These are phyloP conservation scores for Aspergillus neotritici DNA, from an alignment of 2,329 filamentous ascomycete genomes.

Conservation along the genomic window DNA sequence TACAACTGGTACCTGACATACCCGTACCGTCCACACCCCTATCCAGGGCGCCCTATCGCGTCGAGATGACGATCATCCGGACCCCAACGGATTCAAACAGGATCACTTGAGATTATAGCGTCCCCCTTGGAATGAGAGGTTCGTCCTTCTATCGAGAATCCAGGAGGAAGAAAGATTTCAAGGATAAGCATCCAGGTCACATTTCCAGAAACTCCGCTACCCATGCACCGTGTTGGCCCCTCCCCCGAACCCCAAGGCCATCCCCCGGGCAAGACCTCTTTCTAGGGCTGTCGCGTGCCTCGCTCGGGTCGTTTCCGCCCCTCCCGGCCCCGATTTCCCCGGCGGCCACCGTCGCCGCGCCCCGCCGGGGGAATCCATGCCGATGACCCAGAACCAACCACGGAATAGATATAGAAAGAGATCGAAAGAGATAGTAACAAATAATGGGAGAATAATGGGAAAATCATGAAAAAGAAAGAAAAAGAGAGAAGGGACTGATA, in stretches of 20 bases:
- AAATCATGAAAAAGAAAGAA: slow-evolving; percentile 6
- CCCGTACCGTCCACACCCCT: no score
- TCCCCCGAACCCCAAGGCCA: not conserved
- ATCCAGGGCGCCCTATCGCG: no score
- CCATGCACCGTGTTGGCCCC: slow-evolving; percentile 9
- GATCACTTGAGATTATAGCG: no score
- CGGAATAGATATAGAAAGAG: not conserved
- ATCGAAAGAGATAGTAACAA: slow-evolving; percentile 1
- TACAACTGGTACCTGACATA: no score
- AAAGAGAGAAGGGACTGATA: slow-evolving; percentile 6
- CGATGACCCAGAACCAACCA: no score
- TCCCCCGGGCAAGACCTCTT: no score
- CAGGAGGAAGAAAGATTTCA: slow-evolving; percentile 15
- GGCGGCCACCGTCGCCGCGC: not conserved
- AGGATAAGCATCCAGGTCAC: slow-evolving; percentile 12
- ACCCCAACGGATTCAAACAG: no score
- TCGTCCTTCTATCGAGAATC: not conserved
- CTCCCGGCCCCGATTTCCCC: no score
- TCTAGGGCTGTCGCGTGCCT: no score
- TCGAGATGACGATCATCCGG: no score
- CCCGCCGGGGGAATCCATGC: slow-evolving; percentile 1
- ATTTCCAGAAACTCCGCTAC: slow-evolving; percentile 17
- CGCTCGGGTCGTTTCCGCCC: no score
- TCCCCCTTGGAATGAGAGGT: no score
- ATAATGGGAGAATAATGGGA: slow-evolving; percentile 2